Evolutionary conservation across 345 rosid genomes (phyloP), one percentile per base, ranked within the genome.

Genomic region (Rubroshorea leprosula): DNA sequence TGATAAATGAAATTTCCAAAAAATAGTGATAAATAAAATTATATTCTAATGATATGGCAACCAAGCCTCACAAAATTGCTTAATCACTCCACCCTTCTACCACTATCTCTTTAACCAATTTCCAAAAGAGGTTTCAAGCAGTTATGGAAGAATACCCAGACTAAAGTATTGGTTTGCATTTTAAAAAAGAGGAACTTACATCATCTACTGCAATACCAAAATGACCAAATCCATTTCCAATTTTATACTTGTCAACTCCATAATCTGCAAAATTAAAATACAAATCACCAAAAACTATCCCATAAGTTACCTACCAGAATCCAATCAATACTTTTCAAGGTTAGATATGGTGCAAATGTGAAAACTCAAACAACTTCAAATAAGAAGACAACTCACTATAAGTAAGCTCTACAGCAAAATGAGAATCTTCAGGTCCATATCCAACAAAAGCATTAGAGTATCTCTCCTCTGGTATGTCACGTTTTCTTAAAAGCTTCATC

Each of bases 391-490:
- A 60, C 86, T 62, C 81, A 92, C 97, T 89, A 58, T 86, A 92
- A 41, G 98, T 92, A 66, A 92, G 90, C 56, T 92, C 98, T 58
- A 84, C 78, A 54, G 76, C 96, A 62, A 92, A 92, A 66, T 92
- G 90, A 23, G 95, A 86, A 70, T 92, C 98, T 69, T 92, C 98
- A 5, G 96, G 96, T 17, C 98, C 98, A 72, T 88, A 92, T 58
- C 98, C 98, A 58, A 92, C 96, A 62, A 92, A 92, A 16, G 96
- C 98, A 76, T 92, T 92, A 0, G 89, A 80, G 62, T 92, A 92
- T 63, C 81, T 86, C 67, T 92, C 98, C 77, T 89, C 98, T 0
- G 98, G 96, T 72, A 92, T 89, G 72, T 92, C 98, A 60, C 98
- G 96, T 67, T 92, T 92, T n/a, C 98, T 74, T 35, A 89, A 72